Base-by-base conservation (phyloP, 805 yeast species). In the Candida railenensis region DNA sequence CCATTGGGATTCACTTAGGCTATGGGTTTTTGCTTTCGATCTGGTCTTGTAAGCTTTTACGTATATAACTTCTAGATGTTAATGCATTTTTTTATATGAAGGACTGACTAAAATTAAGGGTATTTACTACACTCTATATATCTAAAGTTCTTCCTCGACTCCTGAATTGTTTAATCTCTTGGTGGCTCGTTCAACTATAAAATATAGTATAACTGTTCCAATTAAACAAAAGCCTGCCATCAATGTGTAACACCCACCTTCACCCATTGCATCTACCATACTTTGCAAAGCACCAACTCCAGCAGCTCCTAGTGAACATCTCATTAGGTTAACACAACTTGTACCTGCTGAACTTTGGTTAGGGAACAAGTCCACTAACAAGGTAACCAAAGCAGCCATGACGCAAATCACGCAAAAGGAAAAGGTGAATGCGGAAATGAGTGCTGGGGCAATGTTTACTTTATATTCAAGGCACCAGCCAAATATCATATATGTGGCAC, bases 241-340 rank as follows among this genome's bases (percentile, higher is more conserved):
- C 14, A 89, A 67, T 0, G 92, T 81, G 55, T 81, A 87, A 0
- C 85, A 77, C 14, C 95, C 91, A 1, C 96, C 96, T 12, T 77
- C 63, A 0, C 78, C 78, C 78, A 89, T 70, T 0, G 64, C 45
- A 0, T 50, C 49, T 21, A 73, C 69, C 89, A 89, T 86, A 34
- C 64, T 72, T 20, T 78, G 74, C 16, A 87, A 70, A 1, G 81
- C 82, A 1, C 85, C 92, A 19, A 87, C 77, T 37, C 84, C 81
- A 0, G 79, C 74, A 0, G 94, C 95, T 25, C 83, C 81, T 34
- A 78, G 54, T 15, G 80, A 66, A 56, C 96, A 89, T 56, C 96
- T 71, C 30, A 81, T 71, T 22, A 89, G 65, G 57, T 89, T 89
- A 44, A 83, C 72, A 42, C 85, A 72, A 4, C 91, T 82, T 1